These are phyloP conservation scores for Coniochaeta pulveracea DNA, from an alignment of 2,329 filamentous ascomycete species.

Conservation along the genomic window DNA sequence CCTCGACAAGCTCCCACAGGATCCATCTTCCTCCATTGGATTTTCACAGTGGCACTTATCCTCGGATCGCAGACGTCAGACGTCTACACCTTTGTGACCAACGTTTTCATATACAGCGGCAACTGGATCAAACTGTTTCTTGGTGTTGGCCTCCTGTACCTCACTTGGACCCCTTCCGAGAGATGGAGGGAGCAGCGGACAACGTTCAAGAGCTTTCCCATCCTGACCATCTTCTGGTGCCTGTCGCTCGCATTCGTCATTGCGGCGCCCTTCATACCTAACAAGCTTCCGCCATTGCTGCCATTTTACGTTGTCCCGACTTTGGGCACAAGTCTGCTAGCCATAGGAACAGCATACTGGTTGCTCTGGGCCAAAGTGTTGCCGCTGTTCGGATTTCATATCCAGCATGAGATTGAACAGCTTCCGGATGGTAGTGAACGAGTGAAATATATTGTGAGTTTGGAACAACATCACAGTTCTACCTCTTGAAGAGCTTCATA, in stretches of 20 bases:
- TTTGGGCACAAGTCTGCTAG: constrained; percentile 19
- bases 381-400: constrained; percentile 16
- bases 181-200: constrained; percentile 17
- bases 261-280: constrained; percentile 16
- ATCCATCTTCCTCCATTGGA: constrained; percentile 22
- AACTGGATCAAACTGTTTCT: constrained; percentile 22
- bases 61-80: constrained; percentile 15
- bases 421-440: constrained; percentile 19
- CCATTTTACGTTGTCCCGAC: constrained; percentile 21
- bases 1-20: constrained; percentile 19
- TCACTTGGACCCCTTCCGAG: constrained; percentile 16
- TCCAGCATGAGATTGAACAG: constrained; percentile 19
- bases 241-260: constrained; percentile 15
- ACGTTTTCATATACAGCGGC: constrained; percentile 20
- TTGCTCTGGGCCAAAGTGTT: constrained; percentile 16
- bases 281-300: constrained; percentile 9
- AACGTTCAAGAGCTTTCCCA: constrained; percentile 16
- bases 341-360: constrained; percentile 15
- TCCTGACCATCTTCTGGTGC: constrained; percentile 19
- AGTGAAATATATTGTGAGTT: constrained; percentile 18
- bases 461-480: no score
- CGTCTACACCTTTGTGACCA: constrained; percentile 20
- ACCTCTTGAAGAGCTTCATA: background rate
- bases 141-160: constrained; percentile 16
- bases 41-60: constrained; percentile 19